phyloP scores from a whole-genome alignment of 2,329 filamentous ascomycete species.

The Clarireedia monteithiana region DNA sequence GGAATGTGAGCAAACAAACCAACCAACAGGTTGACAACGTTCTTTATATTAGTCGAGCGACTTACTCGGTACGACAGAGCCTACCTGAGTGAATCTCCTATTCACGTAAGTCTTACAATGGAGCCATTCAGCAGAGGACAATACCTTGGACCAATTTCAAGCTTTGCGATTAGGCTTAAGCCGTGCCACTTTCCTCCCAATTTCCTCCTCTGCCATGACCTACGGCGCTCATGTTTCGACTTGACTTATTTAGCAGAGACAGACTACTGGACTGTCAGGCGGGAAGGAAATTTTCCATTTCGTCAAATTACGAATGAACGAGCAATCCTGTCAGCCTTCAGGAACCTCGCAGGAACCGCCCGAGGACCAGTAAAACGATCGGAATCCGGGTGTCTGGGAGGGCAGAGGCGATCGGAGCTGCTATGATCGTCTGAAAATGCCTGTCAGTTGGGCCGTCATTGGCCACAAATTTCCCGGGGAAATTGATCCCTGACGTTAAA shows the following conservation, averaged over 20 bases:
- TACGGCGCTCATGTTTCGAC: not conserved
- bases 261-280: not conserved
- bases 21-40: not conserved
- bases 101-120: not conserved
- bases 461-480: not conserved
- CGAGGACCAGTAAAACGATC: not conserved
- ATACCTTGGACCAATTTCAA: too few relatives aligned
- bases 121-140: not conserved
- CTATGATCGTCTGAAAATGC: not conserved
- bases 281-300: not conserved
- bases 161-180: not conserved
- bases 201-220: not conserved
- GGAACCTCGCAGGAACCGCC: too few relatives aligned
- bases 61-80: too few relatives aligned
- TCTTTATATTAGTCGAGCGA: too few relatives aligned
- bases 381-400: not conserved
- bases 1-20: not conserved
- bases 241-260: not conserved
- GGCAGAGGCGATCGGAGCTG: not conserved
- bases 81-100: not conserved
- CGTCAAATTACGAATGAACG: not conserved
- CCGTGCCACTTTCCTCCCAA: not conserved
- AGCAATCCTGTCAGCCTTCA: not conserved
- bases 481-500: slow-evolving; percentile 1
- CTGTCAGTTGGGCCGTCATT: not conserved